Evolutionary conservation across 805 yeast species (phyloP).

Genomic region (Spathaspora arborariae): DNA sequence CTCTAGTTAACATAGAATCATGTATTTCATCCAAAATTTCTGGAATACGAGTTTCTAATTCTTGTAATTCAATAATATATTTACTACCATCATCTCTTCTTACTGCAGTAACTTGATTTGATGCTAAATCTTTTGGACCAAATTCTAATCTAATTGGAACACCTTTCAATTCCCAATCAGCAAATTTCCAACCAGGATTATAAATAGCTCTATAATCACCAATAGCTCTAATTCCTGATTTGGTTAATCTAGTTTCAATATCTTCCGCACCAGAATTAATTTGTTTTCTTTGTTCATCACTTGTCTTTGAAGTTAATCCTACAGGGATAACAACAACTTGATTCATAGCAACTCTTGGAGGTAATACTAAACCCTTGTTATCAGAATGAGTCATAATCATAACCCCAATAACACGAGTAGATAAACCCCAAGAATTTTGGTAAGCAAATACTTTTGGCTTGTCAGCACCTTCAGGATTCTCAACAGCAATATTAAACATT

Average conservation of each 20-base stretch:
- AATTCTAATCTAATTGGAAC: conserved; percentile 88
- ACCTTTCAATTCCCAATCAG: conserved; percentile 97
- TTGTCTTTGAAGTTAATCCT: conserved; percentile 85
- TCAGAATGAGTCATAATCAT: conserved; percentile 99
- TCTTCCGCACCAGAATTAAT: conserved; percentile 68
- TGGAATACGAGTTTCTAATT: conserved; percentile 64
- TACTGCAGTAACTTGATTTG: conserved; percentile 77
- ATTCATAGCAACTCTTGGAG: conserved; percentile 92
- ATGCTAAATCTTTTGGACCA: conserved; percentile 93
- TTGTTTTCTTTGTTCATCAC: conserved; percentile 67
- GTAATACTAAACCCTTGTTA: conserved; percentile 95
- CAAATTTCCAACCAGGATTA: conserved; percentile 98
- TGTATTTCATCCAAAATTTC: conserved; percentile 82
- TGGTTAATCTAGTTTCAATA: conserved; percentile 59
- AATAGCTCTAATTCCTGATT: conserved; percentile 66
- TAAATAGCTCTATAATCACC: conserved; percentile 92
- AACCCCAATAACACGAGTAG: conserved; percentile 98
- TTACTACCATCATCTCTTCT: conserved; percentile 90
- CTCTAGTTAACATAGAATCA: conserved; percentile 63
- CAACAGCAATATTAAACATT: conserved; percentile 95
- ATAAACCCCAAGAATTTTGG: conserved; percentile 99
- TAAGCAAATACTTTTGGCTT: conserved; percentile 83
- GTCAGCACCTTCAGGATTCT: conserved; percentile 88
- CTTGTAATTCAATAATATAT: conserved; percentile 59
- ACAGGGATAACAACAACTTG: conserved; percentile 94